Base-by-base conservation (phyloP, 305 asterid species). In the Plantago coronopus region DNA sequence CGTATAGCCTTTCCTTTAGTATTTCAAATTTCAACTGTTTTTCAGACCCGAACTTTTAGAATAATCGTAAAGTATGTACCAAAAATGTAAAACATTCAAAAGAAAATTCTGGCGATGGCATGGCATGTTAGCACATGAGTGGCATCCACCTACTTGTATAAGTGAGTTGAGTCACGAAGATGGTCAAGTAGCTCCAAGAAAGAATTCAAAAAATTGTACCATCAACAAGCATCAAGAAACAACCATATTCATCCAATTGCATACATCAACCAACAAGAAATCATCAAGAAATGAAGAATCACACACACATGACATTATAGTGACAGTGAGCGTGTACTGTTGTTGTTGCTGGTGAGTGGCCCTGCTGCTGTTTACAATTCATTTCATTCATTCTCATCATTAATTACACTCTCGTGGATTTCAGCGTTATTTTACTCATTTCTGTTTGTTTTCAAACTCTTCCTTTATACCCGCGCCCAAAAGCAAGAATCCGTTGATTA, bases 361-460 rank as follows among this genome's bases (percentile, higher is more conserved):
- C n/a, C n/a, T n/a, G n/a, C n/a, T n/a, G n/a, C n/a, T n/a, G n/a
- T n/a, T n/a, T n/a, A n/a, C n/a, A n/a, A n/a, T n/a, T n/a, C n/a
- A n/a, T n/a, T n/a, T n/a, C 56, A 64, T 59, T 51, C 68, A 73
- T 77, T 65, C 72, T 70, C 54, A 51, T 66, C 74, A 82, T 77
- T 87, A 66, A 87, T 80, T 72, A 79, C 61, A 64, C 62, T 78
- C 91, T 86, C 94, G 79, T 91, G 94, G 91, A 75, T 73, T 91
- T 91, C 93, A 88, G 94, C 81, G 91, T 84, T 76, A 17, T 68
- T 64, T 44, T 64, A 62, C 74, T 70, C 61, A 59, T 55, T 58
- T 67, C 34, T 15, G 7, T 66, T 34, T 31, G 56, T 67, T 79
- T 85, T 81, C 87, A 85, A 87, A 86, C 81, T 63, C 47, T 58